phyloP scores from a whole-genome alignment of 495 filamentous ascomycete genomes.

The Penicillium goetzii region DNA sequence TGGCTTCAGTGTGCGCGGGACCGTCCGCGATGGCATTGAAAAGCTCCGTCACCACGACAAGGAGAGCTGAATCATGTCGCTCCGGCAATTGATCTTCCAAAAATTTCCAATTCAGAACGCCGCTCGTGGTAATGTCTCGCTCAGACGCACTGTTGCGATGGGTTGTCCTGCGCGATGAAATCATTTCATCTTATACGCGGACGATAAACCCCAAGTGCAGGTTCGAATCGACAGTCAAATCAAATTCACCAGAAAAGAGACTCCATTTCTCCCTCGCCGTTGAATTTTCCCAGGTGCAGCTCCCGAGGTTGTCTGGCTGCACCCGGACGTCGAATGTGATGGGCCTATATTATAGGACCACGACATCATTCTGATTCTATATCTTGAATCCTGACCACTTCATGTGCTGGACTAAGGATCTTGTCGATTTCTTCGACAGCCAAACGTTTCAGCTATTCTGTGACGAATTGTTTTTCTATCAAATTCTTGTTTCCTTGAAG shows the following conservation, averaged over 20 bases:
- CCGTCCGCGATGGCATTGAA: constrained; percentile 51
- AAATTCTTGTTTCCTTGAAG: constrained; percentile 5
- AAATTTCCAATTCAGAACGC: not conserved
- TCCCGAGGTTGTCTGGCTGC: not conserved
- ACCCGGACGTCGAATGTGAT: not conserved
- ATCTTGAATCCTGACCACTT: not conserved
- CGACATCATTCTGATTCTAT: not conserved
- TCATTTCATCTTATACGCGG: not conserved
- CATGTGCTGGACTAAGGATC: not conserved
- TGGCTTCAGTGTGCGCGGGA: constrained; percentile 52
- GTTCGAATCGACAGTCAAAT: not conserved
- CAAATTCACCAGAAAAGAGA: not conserved
- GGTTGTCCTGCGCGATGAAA: not conserved
- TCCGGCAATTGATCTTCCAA: not conserved
- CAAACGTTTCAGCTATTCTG: too few species aligned
- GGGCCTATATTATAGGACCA: not conserved
- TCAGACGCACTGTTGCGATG: not conserved
- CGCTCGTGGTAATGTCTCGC: constrained; percentile 1
- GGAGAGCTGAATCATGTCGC: constrained; percentile 28
- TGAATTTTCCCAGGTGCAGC: constrained; percentile 6
- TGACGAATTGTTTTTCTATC: not conserved
- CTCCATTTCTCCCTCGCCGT: constrained; percentile 3
- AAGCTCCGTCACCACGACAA: constrained; percentile 51
- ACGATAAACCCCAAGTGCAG: not conserved
- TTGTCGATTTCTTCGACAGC: not conserved